Evolutionary conservation across 2,329 filamentous ascomycete genomes (phyloP).

Genomic region (Hortaea werneckii): DNA sequence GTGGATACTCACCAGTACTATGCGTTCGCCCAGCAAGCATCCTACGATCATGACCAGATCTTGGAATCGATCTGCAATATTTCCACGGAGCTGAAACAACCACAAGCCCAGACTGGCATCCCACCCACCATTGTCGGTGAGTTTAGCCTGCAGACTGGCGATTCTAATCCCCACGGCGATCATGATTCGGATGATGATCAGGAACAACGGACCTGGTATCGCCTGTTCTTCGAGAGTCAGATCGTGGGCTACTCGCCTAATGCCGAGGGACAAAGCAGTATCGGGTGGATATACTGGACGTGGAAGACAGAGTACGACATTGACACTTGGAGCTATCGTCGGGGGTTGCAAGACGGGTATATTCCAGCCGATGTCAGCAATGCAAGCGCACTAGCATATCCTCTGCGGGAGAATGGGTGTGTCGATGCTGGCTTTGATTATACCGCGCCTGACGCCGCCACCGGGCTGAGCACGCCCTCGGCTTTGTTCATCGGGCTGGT

Average conservation of each 20-base stretch:
- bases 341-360: conserved; percentile 9
- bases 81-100: conserved; percentile 3
- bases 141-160: conserved; percentile 13
- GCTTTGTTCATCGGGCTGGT: background rate
- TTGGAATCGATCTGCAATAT: conserved; percentile 10
- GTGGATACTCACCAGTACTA: conserved; percentile 17
- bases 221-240: conserved; percentile 14
- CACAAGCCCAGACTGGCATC: conserved; percentile 4
- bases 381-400: background rate
- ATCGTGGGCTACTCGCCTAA: conserved; percentile 11
- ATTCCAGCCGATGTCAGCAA: conserved; percentile 13
- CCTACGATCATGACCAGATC: conserved; percentile 7
- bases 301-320: conserved; percentile 18
- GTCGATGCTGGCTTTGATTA: background rate
- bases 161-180: conserved; percentile 3
- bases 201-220: conserved; percentile 14
- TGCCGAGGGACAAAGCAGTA: conserved; percentile 3
- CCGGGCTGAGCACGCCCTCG: background rate
- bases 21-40: conserved; percentile 11
- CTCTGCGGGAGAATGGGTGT: background rate
- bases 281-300: conserved; percentile 15
- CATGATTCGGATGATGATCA: conserved; percentile 4
- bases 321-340: conserved; percentile 14
- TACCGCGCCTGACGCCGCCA: conserved; percentile 1
- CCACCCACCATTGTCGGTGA: conserved; percentile 12